phyloP scores from a whole-genome alignment of 768 basidiomycete species.

The Termitomyces sp. region DNA sequence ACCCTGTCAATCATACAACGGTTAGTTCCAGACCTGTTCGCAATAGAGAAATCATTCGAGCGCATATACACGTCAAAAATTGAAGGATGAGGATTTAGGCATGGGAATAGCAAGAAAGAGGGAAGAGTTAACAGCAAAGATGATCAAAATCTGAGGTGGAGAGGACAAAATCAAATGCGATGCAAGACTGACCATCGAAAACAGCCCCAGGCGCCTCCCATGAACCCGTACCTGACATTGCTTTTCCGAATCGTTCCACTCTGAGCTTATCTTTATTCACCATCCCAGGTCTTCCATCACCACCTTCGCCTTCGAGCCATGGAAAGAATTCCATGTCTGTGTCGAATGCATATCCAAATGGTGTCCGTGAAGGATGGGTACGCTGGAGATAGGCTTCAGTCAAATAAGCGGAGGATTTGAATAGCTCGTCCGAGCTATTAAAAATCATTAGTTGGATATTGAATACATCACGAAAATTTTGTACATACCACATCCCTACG shows the following conservation, averaged over 20 bases:
- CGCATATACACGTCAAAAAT: constrained; percentile 6
- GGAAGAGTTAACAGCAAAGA: not conserved
- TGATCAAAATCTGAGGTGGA: not conserved
- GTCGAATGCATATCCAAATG: constrained; percentile 70
- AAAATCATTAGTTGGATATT: not conserved
- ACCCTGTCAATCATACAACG: constrained; percentile 30
- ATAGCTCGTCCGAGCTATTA: constrained; percentile 65
- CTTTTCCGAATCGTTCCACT: constrained; percentile 65
- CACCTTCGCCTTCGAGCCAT: constrained; percentile 56
- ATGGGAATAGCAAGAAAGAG: not conserved
- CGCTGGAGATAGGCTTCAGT: constrained; percentile 55
- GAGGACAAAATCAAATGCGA: not conserved
- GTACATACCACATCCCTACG: constrained; percentile 57
- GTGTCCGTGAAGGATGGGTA: constrained; percentile 47
- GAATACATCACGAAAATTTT: not conserved
- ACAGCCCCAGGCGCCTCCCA: constrained; percentile 67
- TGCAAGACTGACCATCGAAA: constrained; percentile 36
- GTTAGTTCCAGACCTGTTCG: not conserved
- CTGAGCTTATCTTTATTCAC: constrained; percentile 43
- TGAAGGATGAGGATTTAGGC: not conserved
- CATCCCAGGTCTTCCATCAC: not conserved
- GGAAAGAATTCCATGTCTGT: constrained; percentile 51
- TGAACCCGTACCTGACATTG: constrained; percentile 66
- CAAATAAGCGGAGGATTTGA: constrained; percentile 71
- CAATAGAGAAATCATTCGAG: not conserved